Evolutionary conservation across 2,329 filamentous ascomycete genomes (phyloP), one percentile per base, ranked within the genome.

Genomic region (Scedosporium apiospermum): DNA sequence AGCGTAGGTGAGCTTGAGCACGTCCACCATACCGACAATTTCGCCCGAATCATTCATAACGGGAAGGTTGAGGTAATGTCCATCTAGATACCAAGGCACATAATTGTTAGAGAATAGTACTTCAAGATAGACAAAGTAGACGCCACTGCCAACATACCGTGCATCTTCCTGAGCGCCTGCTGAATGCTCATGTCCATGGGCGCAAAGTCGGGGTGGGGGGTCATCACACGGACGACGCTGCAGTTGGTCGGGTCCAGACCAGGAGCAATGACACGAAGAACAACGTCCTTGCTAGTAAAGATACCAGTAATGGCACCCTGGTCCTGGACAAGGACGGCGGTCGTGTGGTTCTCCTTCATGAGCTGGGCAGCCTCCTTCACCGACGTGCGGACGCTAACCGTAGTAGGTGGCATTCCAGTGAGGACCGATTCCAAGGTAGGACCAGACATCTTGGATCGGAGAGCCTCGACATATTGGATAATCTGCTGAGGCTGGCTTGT

Each of bases 271-370:
- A 99, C 95, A 75, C 95, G 91, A 64, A 99, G 83, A 64, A 99
- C 95, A 60, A 99, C 93, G 77, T 99, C 95, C 80, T 99, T 99
- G 80, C 95, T 98, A 64, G 95, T 99, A 74, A 99, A 99, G 72
- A 99, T 99, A 77, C 95, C 95, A 62, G 95, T 99, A 72, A 99
- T 98, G 53, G 92, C 91, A 62, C 93, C 93, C 75, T 96, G 91
- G 74, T 99, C 95, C 77, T 97, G 93, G 16, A 99, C 95, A 63
- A 99, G 80, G 51, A 99, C 88, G 57, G 95, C 95, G 16, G 95
- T 99, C 18, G 95, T 99, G 76, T 96, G 95, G 77, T 99, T 93
- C 76, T 99, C 95, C 80, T 96, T 98, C 95, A 99, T 99, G 74
- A 96, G 77, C 67, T 89, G 85, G 16, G 95, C 95, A 63, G 95